Evolutionary conservation across 2,329 filamentous ascomycete species (phyloP).

Genomic region (Ramularia endophylla): DNA sequence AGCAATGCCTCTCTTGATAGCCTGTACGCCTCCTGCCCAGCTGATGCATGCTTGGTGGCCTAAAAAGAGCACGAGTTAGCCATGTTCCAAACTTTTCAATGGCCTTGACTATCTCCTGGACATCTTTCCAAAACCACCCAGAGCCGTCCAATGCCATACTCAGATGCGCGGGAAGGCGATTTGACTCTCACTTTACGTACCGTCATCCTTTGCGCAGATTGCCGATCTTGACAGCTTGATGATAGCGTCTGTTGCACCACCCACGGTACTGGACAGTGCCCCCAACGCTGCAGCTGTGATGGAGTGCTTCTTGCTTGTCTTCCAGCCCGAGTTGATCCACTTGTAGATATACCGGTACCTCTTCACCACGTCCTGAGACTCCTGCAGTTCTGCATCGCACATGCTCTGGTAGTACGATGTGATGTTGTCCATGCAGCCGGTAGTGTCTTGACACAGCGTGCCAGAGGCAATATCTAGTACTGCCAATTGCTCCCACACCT

Average conservation of each 20-base stretch:
- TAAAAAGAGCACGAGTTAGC: too few species aligned
- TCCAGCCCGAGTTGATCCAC: slow-evolving; percentile 2
- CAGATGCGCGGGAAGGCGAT: too few species aligned
- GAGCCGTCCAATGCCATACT: too few species aligned
- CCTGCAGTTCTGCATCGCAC: neutral
- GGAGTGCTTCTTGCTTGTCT: neutral
- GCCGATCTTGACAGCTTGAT: slow-evolving; percentile 3
- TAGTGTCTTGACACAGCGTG: slow-evolving; percentile 4
- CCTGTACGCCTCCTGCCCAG: slow-evolving; percentile 3
- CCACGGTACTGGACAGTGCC: neutral
- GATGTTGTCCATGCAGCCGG: slow-evolving; percentile 7
- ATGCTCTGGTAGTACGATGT: slow-evolving; percentile 1
- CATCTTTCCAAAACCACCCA: too few species aligned
- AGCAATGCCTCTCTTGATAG: slow-evolving; percentile 5
- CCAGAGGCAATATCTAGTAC: slow-evolving; percentile 5
- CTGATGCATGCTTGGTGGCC: slow-evolving; percentile 3
- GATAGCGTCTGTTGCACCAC: slow-evolving; percentile 1
- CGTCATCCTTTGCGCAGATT: slow-evolving; percentile 2
- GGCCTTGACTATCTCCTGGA: too few species aligned
- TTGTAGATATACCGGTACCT: slow-evolving; percentile 2
- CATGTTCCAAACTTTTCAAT: too few species aligned
- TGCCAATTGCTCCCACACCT: slow-evolving; percentile 6
- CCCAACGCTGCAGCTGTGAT: neutral
- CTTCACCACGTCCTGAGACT: neutral
- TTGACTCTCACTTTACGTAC: too few species aligned